Evolutionary conservation across 2,329 filamentous ascomycete species (phyloP), one percentile per base, ranked within the genome.

Genomic region (Stagonosporopsis cucurbitacearum): DNA sequence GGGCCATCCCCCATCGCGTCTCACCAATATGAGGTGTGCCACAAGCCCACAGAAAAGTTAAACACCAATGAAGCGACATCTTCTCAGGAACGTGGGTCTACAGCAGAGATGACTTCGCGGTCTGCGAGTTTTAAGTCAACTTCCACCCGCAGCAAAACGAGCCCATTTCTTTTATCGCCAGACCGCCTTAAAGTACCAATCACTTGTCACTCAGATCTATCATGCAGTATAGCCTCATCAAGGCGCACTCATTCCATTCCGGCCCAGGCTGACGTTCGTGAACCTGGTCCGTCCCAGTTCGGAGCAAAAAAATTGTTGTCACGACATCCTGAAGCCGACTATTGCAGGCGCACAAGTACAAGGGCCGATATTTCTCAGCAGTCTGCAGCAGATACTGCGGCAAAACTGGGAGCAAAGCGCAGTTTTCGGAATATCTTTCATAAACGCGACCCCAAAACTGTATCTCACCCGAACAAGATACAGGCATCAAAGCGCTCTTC

Each of bases 361-460:
- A 20, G 19, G 0, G 15, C 17, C 5, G 36, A 36, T 4, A 32
- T 4, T 15, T 0, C 13, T n/a, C 26, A 23, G 26, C 49, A 40
- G 23, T 12, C 8, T n/a, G 9, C 15, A 12, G 33, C 19, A 33
- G 39, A 41, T 7, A 30, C 7, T 8, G 12, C 25, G 30, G 5
- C 49, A 46, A 64, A 59, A 32, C 37, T 67, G 37, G 68, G 65
- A 26, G 32, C 58, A 6, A 68, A 69, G 51, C 62, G 58, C 22
- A 72, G 68, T 49, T 47, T 74, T 23, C 64, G 62, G 3, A 50
- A 62, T n/a, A 41, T 73, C 4, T 71, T 73, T 50, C 53, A 54
- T 9, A 66, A 45, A 35, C 61, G 58, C 13, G 53, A 64, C 4
- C 46, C 32, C 15, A 61, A 59, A 13, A 32, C 19, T 6, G 43